A percentile compares a stretch with the other conserved stretches of the same genome.
Conservation (phyloP, 2,329 filamentous ascomycete genomes). For the Sporothrix inflata region DNA sequence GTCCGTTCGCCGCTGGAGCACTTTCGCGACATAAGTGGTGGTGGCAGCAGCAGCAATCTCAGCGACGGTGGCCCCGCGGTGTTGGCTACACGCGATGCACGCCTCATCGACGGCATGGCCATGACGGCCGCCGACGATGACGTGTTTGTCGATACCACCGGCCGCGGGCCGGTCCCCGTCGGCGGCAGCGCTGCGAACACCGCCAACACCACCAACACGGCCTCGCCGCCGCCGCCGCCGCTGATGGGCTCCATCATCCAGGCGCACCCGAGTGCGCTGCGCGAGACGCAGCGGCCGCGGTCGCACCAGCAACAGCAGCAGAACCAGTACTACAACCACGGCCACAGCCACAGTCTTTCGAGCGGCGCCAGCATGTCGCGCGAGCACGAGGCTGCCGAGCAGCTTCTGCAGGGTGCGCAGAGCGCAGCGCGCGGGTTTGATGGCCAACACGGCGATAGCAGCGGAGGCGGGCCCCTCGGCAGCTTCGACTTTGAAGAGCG, state of each 20-base stretch:
- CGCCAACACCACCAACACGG: not conserved
- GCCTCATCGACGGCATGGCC: constrained; percentile 69
- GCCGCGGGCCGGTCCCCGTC: constrained; percentile 58
- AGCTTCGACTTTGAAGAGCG: constrained; percentile 21
- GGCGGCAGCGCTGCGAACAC: constrained; percentile 34
- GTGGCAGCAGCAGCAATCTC: constrained; percentile 26
- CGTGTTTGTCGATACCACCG: constrained; percentile 66
- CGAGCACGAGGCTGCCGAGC: constrained; percentile 62
- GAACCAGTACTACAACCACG: constrained; percentile 23
- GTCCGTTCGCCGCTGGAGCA: constrained; percentile 26
- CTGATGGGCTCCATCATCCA: constrained; percentile 38
- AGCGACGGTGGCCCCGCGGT: constrained; percentile 41
- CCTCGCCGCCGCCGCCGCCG: not conserved
- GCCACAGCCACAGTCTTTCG: not conserved
- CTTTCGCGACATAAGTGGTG: constrained; percentile 18
- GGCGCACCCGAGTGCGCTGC: constrained; percentile 44
- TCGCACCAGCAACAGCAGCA: constrained; percentile 40
- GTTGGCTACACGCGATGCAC: constrained; percentile 53
- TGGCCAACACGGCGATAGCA: constrained; percentile 54
- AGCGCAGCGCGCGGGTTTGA: not conserved
- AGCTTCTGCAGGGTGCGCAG: constrained; percentile 55
- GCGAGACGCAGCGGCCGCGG: constrained; percentile 42
- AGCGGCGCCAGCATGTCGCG: constrained; percentile 26
- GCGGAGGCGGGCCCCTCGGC: not conserved
- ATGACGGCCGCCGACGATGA: constrained; percentile 49